These are phyloP conservation scores for Mycena albidolilacea DNA, from an alignment of 768 basidiomycete genomes.

Conservation along the genomic window DNA sequence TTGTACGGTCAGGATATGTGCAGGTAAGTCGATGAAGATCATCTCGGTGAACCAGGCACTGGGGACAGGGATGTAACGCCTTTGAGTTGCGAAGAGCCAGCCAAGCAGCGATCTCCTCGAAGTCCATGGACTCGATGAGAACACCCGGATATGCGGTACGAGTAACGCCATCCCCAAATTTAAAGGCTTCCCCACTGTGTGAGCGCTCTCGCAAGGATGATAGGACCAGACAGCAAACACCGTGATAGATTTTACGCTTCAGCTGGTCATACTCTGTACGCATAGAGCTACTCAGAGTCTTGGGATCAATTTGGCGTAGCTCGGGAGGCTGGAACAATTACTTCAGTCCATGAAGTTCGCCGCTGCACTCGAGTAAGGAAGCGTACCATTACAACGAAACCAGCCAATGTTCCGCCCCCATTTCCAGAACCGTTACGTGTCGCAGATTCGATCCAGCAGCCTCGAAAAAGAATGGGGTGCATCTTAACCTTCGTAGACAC, in stretches of 20 bases:
- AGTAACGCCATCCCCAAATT: slow-evolving; percentile 28
- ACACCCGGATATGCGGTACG: slow-evolving; percentile 31
- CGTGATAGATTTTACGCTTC: slow-evolving; percentile 31
- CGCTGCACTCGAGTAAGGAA: too few species aligned
- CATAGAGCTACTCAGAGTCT: background rate
- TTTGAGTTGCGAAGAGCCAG: slow-evolving; percentile 22
- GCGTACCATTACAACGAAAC: slow-evolving; percentile 39
- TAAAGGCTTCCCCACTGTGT: slow-evolving; percentile 25
- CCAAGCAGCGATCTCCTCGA: slow-evolving; percentile 34
- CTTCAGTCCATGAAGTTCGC: too few species aligned
- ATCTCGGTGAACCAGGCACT: slow-evolving; percentile 27
- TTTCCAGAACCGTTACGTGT: slow-evolving; percentile 45
- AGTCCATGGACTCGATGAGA: slow-evolving; percentile 37
- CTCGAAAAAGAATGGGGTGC: slow-evolving; percentile 41
- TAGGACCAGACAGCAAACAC: slow-evolving; percentile 17
- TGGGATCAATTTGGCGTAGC: slow-evolving; percentile 29
- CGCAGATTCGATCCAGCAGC: slow-evolving; percentile 35
- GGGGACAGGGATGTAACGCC: slow-evolving; percentile 30
- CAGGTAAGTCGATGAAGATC: slow-evolving; percentile 22
- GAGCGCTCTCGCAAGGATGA: slow-evolving; percentile 28
- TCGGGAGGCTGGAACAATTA: slow-evolving; percentile 3
- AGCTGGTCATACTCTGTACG: slow-evolving; percentile 29
- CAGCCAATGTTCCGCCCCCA: slow-evolving; percentile 38
- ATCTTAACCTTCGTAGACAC: slow-evolving; percentile 40
- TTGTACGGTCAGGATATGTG: slow-evolving; percentile 14